Evolutionary conservation across 2,329 filamentous ascomycete genomes (phyloP).

Genomic region (Clonostachys byssicola): DNA sequence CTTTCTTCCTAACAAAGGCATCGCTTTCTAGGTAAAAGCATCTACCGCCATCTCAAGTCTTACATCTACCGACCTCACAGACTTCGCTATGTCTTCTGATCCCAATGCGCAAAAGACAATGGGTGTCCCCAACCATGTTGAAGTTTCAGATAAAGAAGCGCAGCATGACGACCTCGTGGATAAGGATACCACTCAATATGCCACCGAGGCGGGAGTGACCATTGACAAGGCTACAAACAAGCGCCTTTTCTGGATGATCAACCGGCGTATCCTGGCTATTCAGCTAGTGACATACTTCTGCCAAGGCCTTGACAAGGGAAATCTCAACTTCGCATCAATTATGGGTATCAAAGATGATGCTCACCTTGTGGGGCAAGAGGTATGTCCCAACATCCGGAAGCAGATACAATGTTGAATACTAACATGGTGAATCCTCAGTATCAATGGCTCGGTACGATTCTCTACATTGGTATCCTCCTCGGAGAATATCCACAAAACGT

Average conservation of each 20-base stretch:
- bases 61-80: too few species aligned
- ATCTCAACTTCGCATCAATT: constrained; percentile 44
- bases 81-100: too few species aligned
- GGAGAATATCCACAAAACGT: constrained; percentile 40
- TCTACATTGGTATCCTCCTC: constrained; percentile 33
- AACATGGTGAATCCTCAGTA: constrained; percentile 37
- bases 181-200: background rate
- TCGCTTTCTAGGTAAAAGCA: too few species aligned
- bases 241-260: constrained; percentile 40
- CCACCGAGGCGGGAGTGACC: constrained; percentile 12
- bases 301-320: constrained; percentile 46
- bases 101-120: too few species aligned
- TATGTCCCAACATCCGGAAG: too few species aligned
- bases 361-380: constrained; percentile 24
- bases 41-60: too few species aligned
- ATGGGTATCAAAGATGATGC: constrained; percentile 43
- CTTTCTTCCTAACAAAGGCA: too few species aligned
- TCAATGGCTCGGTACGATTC: constrained; percentile 49
- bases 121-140: too few species aligned
- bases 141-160: too few species aligned
- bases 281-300: constrained; percentile 44
- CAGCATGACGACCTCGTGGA: background rate
- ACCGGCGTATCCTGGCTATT: constrained; percentile 38
- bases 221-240: constrained; percentile 47
- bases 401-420: too few species aligned